phyloP scores from a whole-genome alignment of 306 rosid species.

The Mucuna pruriens region DNA sequence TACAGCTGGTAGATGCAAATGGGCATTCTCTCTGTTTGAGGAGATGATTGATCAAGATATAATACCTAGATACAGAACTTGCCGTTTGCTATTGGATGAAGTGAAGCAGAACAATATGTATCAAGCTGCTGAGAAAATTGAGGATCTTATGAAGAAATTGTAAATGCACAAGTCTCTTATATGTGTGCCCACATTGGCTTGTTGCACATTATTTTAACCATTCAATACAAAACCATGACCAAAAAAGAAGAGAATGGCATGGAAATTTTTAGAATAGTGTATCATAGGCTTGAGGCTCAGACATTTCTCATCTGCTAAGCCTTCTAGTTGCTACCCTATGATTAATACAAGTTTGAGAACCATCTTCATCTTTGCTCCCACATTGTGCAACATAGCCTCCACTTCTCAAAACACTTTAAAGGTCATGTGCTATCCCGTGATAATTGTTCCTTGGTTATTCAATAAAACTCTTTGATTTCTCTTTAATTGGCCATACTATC shows the following conservation, averaged over 20 bases:
- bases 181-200: background rate
- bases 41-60: conserved; percentile 77
- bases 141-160: conserved; percentile 68
- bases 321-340: background rate
- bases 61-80: conserved; percentile 70
- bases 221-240: background rate
- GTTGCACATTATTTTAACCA: background rate
- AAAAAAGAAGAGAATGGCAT: background rate
- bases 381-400: background rate
- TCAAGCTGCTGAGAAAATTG: conserved; percentile 71
- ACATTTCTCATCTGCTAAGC: background rate
- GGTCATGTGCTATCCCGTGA: background rate
- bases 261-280: background rate
- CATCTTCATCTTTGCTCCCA: background rate
- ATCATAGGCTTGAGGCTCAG: background rate
- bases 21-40: conserved; percentile 73
- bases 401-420: background rate
- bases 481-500: background rate
- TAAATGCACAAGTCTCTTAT: conserved; percentile 15
- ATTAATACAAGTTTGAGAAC: background rate
- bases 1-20: conserved; percentile 63
- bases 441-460: background rate
- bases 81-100: conserved; percentile 74
- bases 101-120: conserved; percentile 64
- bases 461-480: background rate